Conservation (phyloP, 106 monocot species). For the Dendrobium catenatum region DNA sequence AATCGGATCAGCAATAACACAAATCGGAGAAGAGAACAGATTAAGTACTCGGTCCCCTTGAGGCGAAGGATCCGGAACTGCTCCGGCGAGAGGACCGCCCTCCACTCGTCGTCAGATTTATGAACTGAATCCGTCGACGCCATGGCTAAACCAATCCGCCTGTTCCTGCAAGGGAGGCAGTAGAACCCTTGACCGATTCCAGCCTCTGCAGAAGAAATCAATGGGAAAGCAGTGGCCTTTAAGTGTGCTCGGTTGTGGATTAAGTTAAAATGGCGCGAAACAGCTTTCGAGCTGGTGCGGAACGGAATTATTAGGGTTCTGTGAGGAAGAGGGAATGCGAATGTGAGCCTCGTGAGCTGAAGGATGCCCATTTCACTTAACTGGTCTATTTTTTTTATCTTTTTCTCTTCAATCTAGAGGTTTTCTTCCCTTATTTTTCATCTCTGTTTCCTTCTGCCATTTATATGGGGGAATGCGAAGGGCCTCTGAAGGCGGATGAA, state of each 20-base stretch:
- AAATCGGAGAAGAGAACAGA: neutral
- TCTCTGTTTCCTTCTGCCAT: too few relatives aligned
- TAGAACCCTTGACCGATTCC: neutral
- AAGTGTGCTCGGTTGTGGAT: neutral
- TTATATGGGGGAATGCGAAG: too few relatives aligned
- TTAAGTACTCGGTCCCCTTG: conserved; percentile 82
- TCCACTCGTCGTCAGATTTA: conserved; percentile 92
- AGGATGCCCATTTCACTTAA: neutral
- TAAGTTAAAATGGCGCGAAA: neutral
- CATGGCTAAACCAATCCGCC: conserved; percentile 23
- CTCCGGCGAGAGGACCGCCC: conserved; percentile 77
- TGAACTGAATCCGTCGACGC: conserved; percentile 39
- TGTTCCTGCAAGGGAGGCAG: neutral
- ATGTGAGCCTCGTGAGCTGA: neutral
- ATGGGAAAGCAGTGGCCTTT: neutral
- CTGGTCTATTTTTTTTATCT: too few relatives aligned
- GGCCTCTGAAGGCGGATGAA: too few relatives aligned
- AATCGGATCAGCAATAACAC: neutral
- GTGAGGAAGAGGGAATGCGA: neutral
- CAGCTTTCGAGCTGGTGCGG: neutral
- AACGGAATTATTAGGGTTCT: conserved; percentile 7
- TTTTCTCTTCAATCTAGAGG: too few relatives aligned
- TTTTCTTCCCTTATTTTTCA: too few relatives aligned
- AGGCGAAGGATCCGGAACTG: conserved; percentile 86
- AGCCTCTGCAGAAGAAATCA: neutral